Evolutionary conservation across 2,329 filamentous ascomycete genomes (phyloP).

Genomic region (Neurospora crassa): DNA sequence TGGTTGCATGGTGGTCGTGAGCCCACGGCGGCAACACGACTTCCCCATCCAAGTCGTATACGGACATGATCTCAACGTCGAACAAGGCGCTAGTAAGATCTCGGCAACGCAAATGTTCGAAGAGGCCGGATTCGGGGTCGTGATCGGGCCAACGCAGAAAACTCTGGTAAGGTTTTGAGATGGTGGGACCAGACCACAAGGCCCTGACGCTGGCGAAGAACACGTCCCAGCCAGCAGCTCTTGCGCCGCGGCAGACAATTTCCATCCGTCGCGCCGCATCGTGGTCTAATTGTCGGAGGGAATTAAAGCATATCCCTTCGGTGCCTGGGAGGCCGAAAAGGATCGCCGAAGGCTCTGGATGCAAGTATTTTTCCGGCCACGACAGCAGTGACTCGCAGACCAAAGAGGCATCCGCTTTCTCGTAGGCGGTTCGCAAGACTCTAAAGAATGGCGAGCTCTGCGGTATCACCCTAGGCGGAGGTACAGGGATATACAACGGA

Average conservation of each 20-base stretch:
- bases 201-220: background rate
- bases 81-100: background rate
- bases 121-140: background rate
- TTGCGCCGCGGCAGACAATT: background rate
- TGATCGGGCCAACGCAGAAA: background rate
- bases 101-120: background rate
- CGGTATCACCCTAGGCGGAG: background rate
- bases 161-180: background rate
- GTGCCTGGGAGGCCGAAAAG: background rate
- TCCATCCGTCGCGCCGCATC: background rate
- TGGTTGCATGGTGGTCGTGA: background rate
- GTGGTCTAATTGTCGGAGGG: background rate
- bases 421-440: background rate
- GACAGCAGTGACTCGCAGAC: background rate
- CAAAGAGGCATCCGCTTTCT: background rate
- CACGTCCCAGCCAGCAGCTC: background rate
- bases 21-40: background rate
- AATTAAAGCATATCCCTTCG: background rate
- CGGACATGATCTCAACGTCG: background rate
- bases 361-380: background rate
- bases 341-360: background rate
- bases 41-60: background rate
- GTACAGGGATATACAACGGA: background rate
- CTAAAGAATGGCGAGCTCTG: background rate
- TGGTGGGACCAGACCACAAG: background rate